Conservation (phyloP, 192 early-diverging fungal species). For the Coemansia sp. region DNA sequence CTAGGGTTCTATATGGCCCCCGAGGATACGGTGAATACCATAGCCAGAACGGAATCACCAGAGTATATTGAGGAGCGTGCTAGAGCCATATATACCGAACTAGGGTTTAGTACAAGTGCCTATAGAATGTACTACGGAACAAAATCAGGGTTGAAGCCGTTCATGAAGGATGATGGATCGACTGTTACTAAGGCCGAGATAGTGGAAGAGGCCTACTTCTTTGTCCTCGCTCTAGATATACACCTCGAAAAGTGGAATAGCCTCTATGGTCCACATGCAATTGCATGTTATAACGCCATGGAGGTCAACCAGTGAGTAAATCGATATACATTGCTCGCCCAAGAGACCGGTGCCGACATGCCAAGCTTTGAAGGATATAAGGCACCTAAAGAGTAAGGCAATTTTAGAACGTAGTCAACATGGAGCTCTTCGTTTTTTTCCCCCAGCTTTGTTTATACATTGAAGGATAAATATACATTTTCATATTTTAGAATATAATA, state of each 20-base stretch:
- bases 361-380: too few relatives aligned
- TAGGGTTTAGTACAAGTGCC: neutral
- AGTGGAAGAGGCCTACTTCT: neutral
- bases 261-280: neutral
- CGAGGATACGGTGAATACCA: neutral
- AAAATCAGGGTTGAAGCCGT: neutral
- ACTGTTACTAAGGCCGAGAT: neutral
- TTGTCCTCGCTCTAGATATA: neutral
- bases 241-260: neutral
- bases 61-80: neutral
- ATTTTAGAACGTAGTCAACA: too few relatives aligned
- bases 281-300: neutral
- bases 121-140: neutral
- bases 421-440: too few relatives aligned
- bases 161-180: neutral
- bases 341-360: too few relatives aligned
- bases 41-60: neutral
- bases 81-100: neutral
- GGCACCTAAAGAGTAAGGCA: too few relatives aligned
- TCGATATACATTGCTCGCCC: too few relatives aligned
- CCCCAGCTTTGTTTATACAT: too few relatives aligned
- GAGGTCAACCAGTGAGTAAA: too few relatives aligned
- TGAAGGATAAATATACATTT: too few relatives aligned
- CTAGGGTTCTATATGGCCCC: neutral
- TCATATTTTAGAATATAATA: too few relatives aligned